Conservation (phyloP, 331 rosid genomes). For the Acacia pycnantha region DNA sequence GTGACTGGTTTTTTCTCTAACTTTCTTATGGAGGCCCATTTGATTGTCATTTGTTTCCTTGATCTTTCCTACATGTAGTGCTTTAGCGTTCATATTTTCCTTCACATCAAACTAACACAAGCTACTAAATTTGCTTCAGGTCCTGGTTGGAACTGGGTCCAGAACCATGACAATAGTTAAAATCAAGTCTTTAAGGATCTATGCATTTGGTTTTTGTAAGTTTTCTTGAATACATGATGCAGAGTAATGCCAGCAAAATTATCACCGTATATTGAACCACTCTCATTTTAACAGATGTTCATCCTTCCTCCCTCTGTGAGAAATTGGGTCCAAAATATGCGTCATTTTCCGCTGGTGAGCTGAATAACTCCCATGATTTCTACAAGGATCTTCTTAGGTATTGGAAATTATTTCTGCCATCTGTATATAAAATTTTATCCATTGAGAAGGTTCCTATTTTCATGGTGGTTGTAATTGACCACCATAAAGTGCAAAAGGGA, state of each 20-base stretch:
- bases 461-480: not conserved
- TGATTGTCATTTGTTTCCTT: conserved; percentile 1
- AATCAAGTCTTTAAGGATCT: conserved; percentile 81
- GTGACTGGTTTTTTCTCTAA: not conserved
- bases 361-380: conserved; percentile 55
- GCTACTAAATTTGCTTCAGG: conserved; percentile 46
- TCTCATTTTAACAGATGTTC: conserved; percentile 62
- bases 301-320: conserved; percentile 77
- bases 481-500: not conserved
- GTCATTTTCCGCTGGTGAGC: conserved; percentile 65
- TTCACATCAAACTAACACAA: conserved; percentile 14
- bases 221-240: conserved; percentile 22
- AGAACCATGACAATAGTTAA: conserved; percentile 75
- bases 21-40: not conserved
- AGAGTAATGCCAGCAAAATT: conserved; percentile 22
- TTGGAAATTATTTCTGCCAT: conserved; percentile 21
- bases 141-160: conserved; percentile 94
- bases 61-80: not conserved
- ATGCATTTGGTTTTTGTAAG: conserved; percentile 99
- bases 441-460: not conserved
- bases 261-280: conserved; percentile 9
- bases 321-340: conserved; percentile 88
- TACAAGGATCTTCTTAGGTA: conserved; percentile 96
- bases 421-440: not conserved
- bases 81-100: conserved; percentile 16